A percentile compares a stretch with the other conserved stretches of the same genome.
Evolutionary conservation across 1,139 yeast genomes (phyloP).

Genomic region (Schizosaccharomyces versatilis): DNA sequence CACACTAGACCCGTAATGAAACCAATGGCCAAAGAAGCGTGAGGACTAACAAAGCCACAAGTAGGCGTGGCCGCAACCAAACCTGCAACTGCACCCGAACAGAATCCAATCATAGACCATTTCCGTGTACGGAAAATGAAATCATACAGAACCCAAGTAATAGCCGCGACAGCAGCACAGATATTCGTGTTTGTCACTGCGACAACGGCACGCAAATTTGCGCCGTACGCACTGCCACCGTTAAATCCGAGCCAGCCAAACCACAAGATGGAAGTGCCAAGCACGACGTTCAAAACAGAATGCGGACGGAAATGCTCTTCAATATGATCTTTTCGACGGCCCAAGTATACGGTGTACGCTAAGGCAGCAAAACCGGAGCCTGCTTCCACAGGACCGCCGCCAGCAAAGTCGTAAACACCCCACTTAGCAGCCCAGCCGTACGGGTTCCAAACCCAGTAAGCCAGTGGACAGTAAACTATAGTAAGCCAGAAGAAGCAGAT

Average conservation of each 20-base stretch:
- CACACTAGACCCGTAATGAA: slow-evolving; percentile 61
- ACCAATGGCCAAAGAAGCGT: slow-evolving; percentile 80
- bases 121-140: slow-evolving; percentile 55
- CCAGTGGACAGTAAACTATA: slow-evolving; percentile 75
- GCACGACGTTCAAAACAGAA: slow-evolving; percentile 64
- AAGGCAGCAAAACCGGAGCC: slow-evolving; percentile 79
- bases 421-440: slow-evolving; percentile 85
- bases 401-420: slow-evolving; percentile 90
- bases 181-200: slow-evolving; percentile 83
- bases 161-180: slow-evolving; percentile 75
- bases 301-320: slow-evolving; percentile 81
- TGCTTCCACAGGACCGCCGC: slow-evolving; percentile 94
- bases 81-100: slow-evolving; percentile 89
- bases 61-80: slow-evolving; percentile 92
- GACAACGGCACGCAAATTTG: slow-evolving; percentile 46
- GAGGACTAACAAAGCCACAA: slow-evolving; percentile 72
- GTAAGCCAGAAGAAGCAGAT: slow-evolving; percentile 79
- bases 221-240: slow-evolving; percentile 46
- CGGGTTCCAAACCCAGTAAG: slow-evolving; percentile 84
- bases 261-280: slow-evolving; percentile 52
- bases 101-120: slow-evolving; percentile 86
- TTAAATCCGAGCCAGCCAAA: slow-evolving; percentile 61
- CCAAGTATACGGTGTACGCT: slow-evolving; percentile 42
- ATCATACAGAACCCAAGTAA: slow-evolving; percentile 81
- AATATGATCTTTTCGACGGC: slow-evolving; percentile 50